Base-by-base conservation (phyloP, 768 basidiomycete genomes). In the Tricholoma terreum region DNA sequence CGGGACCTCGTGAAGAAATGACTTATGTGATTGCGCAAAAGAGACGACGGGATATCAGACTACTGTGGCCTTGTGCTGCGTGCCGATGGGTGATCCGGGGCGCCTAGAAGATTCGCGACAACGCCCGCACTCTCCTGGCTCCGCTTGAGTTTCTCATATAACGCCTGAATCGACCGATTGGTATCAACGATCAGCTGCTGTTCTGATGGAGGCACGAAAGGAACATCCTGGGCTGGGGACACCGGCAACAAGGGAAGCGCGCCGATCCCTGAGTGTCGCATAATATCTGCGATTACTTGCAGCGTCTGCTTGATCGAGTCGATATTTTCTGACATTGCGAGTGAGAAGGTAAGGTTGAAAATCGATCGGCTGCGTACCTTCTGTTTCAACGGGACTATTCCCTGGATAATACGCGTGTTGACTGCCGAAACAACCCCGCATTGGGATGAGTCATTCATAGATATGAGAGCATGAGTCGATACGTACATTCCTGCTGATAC, bases 261-360 rank as follows among this genome's bases (percentile, higher is more conserved):
- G 2, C 87, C 88, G 15, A 89, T 78, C n/a, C 87, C 87, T 0
- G 81, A 79, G 52, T 81, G 76, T 1, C 80, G 76, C 59, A 89
- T 71, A 31, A 79, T 59, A 9, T 85, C 79, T 4, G 74, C 69
- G 10, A 86, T 72, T 1, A 70, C 52, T 11, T 76, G 71, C 1
- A 86, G 60, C 14, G 76, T 72, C 61, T 84, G 80, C 52, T 81
- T 80, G n/a, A 88, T 76, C 0, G 78, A 68, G 0, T 67, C 67
- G 50, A 86, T 67, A 58, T 84, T 75, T 22, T 76, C 85, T 84
- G 59, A 40, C 12, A 33, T 17, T 4, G 12, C 9, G 27, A 6
- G 22, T 62, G 38, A 51, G 36, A 24, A n/a, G 5, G 21, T 14
- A 45, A 2, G 11, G 31, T 21, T 4, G 24, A 21, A 12, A 27